Conservation (phyloP, 208 protist genomes). For the Leishmania aethiopica region DNA sequence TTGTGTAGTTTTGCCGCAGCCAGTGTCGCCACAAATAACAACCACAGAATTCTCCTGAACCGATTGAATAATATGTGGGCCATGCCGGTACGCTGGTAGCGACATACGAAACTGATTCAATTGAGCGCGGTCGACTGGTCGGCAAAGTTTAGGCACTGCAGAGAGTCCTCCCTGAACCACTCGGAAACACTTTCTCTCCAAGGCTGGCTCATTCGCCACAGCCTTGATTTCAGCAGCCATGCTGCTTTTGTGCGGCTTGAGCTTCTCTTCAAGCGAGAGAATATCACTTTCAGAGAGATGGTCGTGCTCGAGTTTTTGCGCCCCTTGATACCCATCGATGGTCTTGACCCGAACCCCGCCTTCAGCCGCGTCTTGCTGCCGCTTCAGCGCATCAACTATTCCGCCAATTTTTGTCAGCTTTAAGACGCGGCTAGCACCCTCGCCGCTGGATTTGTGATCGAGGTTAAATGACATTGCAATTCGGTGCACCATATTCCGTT, state of each 20-base stretch:
- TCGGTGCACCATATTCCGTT: slow-evolving; percentile 73
- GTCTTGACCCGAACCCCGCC: slow-evolving; percentile 54
- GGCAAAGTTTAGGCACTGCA: slow-evolving; percentile 26
- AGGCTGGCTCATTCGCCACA: slow-evolving; percentile 26
- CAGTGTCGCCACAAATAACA: slow-evolving; percentile 96
- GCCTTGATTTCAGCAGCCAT: slow-evolving; percentile 56
- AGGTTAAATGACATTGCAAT: slow-evolving; percentile 71
- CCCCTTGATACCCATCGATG: slow-evolving; percentile 80
- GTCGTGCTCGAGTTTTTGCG: slow-evolving; percentile 57
- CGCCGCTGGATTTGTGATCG: slow-evolving; percentile 71
- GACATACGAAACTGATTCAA: slow-evolving; percentile 61
- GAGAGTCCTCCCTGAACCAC: slow-evolving; percentile 44
- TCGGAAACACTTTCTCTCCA: slow-evolving; percentile 36
- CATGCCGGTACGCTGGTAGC: slow-evolving; percentile 59
- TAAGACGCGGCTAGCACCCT: slow-evolving; percentile 42
- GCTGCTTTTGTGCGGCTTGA: slow-evolving; percentile 44
- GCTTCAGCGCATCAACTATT: slow-evolving; percentile 30
- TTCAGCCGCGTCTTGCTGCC: slow-evolving; percentile 41
- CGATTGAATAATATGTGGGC: slow-evolving; percentile 57
- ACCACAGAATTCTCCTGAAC: slow-evolving; percentile 68
- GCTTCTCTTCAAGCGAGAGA: slow-evolving; percentile 23
- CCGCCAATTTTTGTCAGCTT: slow-evolving; percentile 66
- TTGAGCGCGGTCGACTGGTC: slow-evolving; percentile 18
- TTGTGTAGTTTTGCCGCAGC: slow-evolving; percentile 98
- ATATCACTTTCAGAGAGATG: slow-evolving; percentile 38